Evolutionary conservation across 768 basidiomycete genomes (phyloP).

Genomic region (Naganishia vishniacii): DNA sequence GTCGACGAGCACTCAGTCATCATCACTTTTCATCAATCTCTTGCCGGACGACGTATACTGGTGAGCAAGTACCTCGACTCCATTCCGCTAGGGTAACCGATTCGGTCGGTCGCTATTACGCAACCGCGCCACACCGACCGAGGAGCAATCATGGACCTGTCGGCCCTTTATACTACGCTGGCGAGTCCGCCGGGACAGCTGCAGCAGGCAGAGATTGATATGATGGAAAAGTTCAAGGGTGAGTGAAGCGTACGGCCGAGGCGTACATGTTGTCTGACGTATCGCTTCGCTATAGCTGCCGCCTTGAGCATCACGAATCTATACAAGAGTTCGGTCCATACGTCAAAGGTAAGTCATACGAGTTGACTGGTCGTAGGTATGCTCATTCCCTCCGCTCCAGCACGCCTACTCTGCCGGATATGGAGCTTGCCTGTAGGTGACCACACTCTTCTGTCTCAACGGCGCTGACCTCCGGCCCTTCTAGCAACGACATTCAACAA

Average conservation of each 20-base stretch:
- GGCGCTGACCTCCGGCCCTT: conserved; percentile 3
- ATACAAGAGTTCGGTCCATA: conserved; percentile 32
- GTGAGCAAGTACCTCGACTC: too few species aligned
- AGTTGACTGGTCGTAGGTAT: background rate
- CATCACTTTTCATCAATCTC: too few species aligned
- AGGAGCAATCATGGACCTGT: conserved; percentile 31
- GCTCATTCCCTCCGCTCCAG: background rate
- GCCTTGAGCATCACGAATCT: conserved; percentile 35
- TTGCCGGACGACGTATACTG: too few species aligned
- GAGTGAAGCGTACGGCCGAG: background rate
- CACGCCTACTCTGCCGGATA: conserved; percentile 26
- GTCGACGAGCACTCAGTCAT: background rate
- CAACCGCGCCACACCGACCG: too few species aligned
- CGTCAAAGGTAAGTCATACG: conserved; percentile 30
- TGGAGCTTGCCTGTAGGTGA: conserved; percentile 21
- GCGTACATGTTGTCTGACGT: background rate
- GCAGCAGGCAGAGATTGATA: conserved; percentile 33
- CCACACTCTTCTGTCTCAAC: background rate
- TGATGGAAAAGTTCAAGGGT: conserved; percentile 39
- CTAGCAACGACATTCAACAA: conserved; percentile 34
- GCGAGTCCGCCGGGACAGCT: conserved; percentile 28
- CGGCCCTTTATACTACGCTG: conserved; percentile 33
- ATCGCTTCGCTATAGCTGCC: conserved; percentile 25
- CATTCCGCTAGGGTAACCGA: too few species aligned
- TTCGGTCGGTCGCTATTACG: too few species aligned